Evolutionary conservation across 768 basidiomycete genomes (phyloP).

Genomic region (Psilocybe cubensis): DNA sequence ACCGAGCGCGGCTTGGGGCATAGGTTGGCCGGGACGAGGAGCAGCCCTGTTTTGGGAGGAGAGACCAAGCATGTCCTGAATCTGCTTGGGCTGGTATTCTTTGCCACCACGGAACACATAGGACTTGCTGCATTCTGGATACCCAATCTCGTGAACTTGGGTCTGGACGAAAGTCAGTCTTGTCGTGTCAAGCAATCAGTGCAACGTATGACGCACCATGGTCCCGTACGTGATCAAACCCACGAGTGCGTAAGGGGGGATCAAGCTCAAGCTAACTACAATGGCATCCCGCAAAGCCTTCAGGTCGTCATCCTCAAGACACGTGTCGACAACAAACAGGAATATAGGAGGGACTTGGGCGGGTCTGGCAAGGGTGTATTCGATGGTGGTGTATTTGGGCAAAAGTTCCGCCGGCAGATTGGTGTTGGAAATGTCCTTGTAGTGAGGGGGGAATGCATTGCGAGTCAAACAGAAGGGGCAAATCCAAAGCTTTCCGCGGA

Average conservation of each 20-base stretch:
- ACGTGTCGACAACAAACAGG: constrained; percentile 97
- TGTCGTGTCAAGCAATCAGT: constrained; percentile 15
- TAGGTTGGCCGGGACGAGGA: constrained; percentile 86
- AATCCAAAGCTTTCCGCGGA: constrained; percentile 98
- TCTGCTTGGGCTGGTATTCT: constrained; percentile 95
- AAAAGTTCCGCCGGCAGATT: constrained; percentile 96
- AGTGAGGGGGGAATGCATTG: constrained; percentile 97
- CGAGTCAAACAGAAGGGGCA: constrained; percentile 98
- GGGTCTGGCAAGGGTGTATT: constrained; percentile 95
- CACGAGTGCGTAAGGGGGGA: constrained; percentile 94
- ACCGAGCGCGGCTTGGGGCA: constrained; percentile 81
- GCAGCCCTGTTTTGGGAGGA: constrained; percentile 80
- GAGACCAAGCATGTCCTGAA: constrained; percentile 97
- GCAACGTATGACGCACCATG: constrained; percentile 66
- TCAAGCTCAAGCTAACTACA: constrained; percentile 89
- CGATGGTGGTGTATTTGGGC: constrained; percentile 99
- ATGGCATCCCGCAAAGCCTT: constrained; percentile 94
- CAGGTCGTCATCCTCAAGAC: constrained; percentile 93
- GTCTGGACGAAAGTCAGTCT: constrained; percentile 85
- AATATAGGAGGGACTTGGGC: constrained; percentile 95
- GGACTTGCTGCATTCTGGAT: constrained; percentile 94
- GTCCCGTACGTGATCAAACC: constrained; percentile 97
- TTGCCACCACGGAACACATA: constrained; percentile 99
- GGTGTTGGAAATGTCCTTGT: constrained; percentile 97
- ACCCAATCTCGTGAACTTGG: constrained; percentile 98